Evolutionary conservation across 768 basidiomycete genomes (phyloP), one percentile per base, ranked within the genome.

Genomic region (Boletus eberwhitei): DNA sequence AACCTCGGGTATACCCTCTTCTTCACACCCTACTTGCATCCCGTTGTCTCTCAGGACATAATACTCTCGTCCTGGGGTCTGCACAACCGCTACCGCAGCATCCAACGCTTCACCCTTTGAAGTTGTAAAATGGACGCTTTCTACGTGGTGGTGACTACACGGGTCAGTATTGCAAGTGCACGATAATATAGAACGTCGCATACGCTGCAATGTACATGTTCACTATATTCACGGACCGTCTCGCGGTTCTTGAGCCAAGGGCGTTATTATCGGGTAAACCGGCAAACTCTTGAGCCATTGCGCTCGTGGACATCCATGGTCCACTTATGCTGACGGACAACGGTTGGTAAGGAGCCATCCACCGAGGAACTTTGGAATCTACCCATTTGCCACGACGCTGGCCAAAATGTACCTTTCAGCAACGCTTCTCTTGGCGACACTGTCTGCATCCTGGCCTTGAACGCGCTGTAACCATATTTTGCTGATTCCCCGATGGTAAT

Each of bases 351-450:
- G 50, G 22, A 42, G 46, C 31, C 21, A 26, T 31, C 26, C 21
- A 41, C 31, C 21, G 14, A 3, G 41, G 19, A 54, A 17, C 32
- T 11, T 6, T 14, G 24, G 13, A 14, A 51, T 41, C 36, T 63
- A 82, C 89, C 89, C 84, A 52, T 90, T 91, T 8, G 77, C 78
- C n/a, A 87, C 80, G 39, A 90, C 81, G 58, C 84, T 83, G 1
- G 89, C 87, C 9, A 90, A 52, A 12, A 87, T 69, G 62, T 92
- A 90, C 38, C 80, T 76, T 61, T 78, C 74, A 0, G 88, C 87
- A 6, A 88, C 78, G 8, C 55, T 39, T 24, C 70, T 63, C 69
- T 85, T 82, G 32, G 67, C 70, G 0, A 39, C 29, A 1, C 77
- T 82, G 0, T 73, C 50, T 31, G 66, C 65, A 11, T 79, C 80